Conservation (phyloP, 2,329 filamentous ascomycete genomes). For the Pseudogymnoascus sp. region DNA sequence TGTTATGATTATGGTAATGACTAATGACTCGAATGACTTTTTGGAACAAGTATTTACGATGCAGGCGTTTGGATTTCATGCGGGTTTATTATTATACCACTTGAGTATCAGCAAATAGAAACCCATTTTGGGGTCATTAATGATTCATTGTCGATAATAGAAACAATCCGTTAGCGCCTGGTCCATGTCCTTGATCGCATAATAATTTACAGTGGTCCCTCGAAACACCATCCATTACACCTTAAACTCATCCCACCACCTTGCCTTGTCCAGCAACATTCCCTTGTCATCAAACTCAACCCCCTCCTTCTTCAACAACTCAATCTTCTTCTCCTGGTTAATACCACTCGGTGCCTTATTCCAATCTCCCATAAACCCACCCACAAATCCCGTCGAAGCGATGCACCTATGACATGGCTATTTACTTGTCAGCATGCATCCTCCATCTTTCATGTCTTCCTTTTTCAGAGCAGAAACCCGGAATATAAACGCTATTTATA, state of each 20-base stretch:
- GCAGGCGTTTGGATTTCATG: background rate
- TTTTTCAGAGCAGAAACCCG: background rate
- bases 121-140: background rate
- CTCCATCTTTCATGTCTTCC: background rate
- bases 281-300: constrained; percentile 39
- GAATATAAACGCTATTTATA: background rate
- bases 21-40: background rate
- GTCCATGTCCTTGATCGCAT: background rate
- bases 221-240: background rate
- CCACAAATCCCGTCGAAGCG: constrained; percentile 30
- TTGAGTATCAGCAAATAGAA: background rate
- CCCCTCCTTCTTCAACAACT: constrained; percentile 37
- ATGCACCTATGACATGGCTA: background rate
- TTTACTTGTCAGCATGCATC: background rate
- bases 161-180: background rate
- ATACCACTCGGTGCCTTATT: constrained; percentile 41
- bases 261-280: constrained; percentile 33
- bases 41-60: background rate
- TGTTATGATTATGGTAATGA: constrained; percentile 8
- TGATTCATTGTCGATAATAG: background rate
- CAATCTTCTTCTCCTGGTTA: constrained; percentile 39
- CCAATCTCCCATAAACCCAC: constrained; percentile 45
- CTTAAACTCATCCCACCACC: constrained; percentile 37
- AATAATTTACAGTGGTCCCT: background rate
- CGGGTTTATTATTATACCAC: background rate